These are phyloP conservation scores for Notholithocarpus densiflorus DNA, from an alignment of 306 rosid genomes.

Conservation along the genomic window DNA sequence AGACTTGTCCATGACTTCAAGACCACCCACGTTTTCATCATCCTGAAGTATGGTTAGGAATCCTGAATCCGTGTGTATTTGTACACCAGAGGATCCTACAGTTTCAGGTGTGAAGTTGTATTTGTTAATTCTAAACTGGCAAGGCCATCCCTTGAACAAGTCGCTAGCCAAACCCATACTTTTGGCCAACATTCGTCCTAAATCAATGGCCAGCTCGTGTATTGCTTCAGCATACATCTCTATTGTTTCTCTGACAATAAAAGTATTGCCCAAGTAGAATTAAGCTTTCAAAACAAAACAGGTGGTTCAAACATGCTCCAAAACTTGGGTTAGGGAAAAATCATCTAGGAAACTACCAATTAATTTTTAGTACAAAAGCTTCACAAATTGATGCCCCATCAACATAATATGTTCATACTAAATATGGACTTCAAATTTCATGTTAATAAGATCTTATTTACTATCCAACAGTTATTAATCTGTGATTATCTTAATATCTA, in stretches of 20 bases:
- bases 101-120: conserved; percentile 50
- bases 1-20: conserved; percentile 43
- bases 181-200: conserved; percentile 43
- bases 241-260: conserved; percentile 19
- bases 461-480: too few species aligned
- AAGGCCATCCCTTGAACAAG: conserved; percentile 44
- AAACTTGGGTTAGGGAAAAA: too few species aligned
- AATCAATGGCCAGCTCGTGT: conserved; percentile 28
- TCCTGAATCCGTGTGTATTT: conserved; percentile 52
- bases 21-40: conserved; percentile 64
- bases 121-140: conserved; percentile 57
- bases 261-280: background rate
- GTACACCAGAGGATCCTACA: conserved; percentile 45
- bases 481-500: too few species aligned
- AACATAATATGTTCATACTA: too few species aligned
- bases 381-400: too few species aligned
- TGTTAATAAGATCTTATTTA: too few species aligned
- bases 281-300: background rate
- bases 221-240: conserved; percentile 39
- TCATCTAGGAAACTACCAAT: too few species aligned
- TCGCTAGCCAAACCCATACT: conserved; percentile 34
- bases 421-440: too few species aligned
- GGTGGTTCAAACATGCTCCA: too few species aligned
- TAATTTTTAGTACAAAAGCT: too few species aligned
- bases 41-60: conserved; percentile 64